Base-by-base conservation (phyloP, 1,284 basidiomycete genomes). In the Irpex lacteus region DNA sequence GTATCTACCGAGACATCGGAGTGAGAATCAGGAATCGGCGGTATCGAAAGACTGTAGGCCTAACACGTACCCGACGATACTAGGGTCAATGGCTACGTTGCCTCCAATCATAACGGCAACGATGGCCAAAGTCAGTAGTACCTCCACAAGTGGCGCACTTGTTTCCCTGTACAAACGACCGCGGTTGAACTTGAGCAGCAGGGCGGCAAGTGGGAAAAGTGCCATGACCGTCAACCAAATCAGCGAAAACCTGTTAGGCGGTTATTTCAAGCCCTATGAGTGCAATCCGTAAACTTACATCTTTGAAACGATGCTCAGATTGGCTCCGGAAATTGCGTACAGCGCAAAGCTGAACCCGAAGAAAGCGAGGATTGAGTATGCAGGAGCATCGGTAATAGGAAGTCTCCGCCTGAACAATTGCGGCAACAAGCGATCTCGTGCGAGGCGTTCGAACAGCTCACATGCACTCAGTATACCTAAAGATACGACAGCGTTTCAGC, bases 181-280 rank as follows among this genome's bases (percentile, higher is more conserved):
- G 3, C 89, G 82, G 62, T 87, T 87, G 74, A 88, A 87, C 65
- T 85, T 85, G 47, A 92, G 77, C 4, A 90, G 65, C 3, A 91
- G 69, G 9, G 86, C 77, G 1, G 87, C 83, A 15, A 88, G 47
- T 0, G 88, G 88, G 67, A 90, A 91, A 21, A 90, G 72, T 1
- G 78, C 72, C 85, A 89, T 88, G 54, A 89, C 84, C 5, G 80
- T 77, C 15, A 90, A 77, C 85, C 88, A 90, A 2, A 83, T 83
- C 9, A 90, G 77, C 2, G 85, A 82, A 73, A 87, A 88, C 80
- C 83, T 84, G 49, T 5, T 47, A 7, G 21, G 19, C 11, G 11
- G 36, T 47, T 18, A 50, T 5, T 18, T 40, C 11, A 52, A 21
- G 53, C 57, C 11, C 66, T 64, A 7, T 4, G 61, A 15, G 54